Evolutionary conservation across 2,329 filamentous ascomycete species (phyloP), one percentile per base, ranked within the genome.

Genomic region (Phyllosticta citriasiana): DNA sequence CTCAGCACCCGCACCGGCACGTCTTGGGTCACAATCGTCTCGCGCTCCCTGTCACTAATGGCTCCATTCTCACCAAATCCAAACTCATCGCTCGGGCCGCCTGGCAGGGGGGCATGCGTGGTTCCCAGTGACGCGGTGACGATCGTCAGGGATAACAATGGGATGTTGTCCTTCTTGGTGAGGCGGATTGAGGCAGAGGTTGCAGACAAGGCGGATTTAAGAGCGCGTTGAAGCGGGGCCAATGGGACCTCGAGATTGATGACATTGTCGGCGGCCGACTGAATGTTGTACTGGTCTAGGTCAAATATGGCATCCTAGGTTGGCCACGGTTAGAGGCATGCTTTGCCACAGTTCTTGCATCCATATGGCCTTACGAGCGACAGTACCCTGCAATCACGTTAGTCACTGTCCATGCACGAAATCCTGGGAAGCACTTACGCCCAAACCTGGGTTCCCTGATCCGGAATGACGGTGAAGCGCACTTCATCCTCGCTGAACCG

Each of bases 181-280:
- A 99, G 84, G 50, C 93, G 88, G 50, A 99, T 84, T 14, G 88
- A 88, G 60, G 92, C 91, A 19, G 89, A 88, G 19, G 87, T 85
- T 68, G 89, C 90, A 70, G 89, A 87, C 59, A 88, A 79, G 53
- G 93, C 93, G 40, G 92, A 97, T 69, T 88, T 91, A 62, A 99
- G 85, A n/a, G 94, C 94, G 63, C 92, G 88, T 69, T 94, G 89
- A 24, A 99, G 84, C 1, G 89, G 87, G 14, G 84, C 83, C n/a
- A 97, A 85, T 26, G 94, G 91, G 1, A 99, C 84, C 77, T 99
- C 94, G 65, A 99, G 87, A 76, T 99, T 97, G 77, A 99, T 97
- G 59, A 91, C 89, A 75, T 96, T 96, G 73, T 85, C 79, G 55
- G 91, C 88, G 57, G 89, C 89, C 57, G 92, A 96, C 73, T 96